Percentiles rank a stretch among this genome's conserved stretches.
phyloP scores from a whole-genome alignment of 2,329 filamentous ascomycete species.

The Monosporascus sp. region DNA sequence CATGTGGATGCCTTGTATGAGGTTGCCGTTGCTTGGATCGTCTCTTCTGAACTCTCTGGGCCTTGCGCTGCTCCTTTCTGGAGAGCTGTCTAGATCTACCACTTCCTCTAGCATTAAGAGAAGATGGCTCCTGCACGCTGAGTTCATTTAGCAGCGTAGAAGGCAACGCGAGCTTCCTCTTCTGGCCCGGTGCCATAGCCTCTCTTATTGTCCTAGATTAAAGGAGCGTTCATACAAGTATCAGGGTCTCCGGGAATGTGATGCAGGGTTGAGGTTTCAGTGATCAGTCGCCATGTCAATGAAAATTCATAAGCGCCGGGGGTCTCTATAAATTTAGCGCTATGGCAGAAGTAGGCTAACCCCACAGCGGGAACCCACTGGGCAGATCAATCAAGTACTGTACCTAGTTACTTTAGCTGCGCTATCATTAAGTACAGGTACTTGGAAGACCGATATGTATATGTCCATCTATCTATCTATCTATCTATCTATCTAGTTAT shows the following conservation, averaged over 20 bases:
- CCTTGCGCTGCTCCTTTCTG: conserved; percentile 27
- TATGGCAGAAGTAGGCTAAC: neutral
- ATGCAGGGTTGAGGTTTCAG: too few relatives aligned
- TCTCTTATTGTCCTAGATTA: neutral
- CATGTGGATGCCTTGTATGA: conserved; percentile 3
- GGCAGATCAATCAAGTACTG: too few relatives aligned
- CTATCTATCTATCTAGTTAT: too few relatives aligned
- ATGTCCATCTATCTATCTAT: too few relatives aligned
- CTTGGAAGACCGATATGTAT: neutral
- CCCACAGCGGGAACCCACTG: conserved; percentile 11
- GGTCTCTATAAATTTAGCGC: neutral
- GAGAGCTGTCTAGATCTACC: conserved; percentile 17
- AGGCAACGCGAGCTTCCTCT: conserved; percentile 37
- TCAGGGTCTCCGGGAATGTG: too few relatives aligned
- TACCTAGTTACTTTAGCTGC: too few relatives aligned
- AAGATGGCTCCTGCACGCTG: conserved; percentile 22
- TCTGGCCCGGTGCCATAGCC: conserved; percentile 24
- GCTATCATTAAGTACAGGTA: too few relatives aligned
- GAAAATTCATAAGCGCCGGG: too few relatives aligned
- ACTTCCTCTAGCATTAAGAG: conserved; percentile 5
- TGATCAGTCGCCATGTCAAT: too few relatives aligned
- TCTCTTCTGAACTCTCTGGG: conserved; percentile 24
- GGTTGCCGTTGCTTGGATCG: conserved; percentile 20
- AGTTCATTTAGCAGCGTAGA: conserved; percentile 39
- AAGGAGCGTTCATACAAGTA: too few relatives aligned